These are phyloP conservation scores for Schizosaccharomyces octosporus DNA, from an alignment of 805 yeast species.

Conservation along the genomic window DNA sequence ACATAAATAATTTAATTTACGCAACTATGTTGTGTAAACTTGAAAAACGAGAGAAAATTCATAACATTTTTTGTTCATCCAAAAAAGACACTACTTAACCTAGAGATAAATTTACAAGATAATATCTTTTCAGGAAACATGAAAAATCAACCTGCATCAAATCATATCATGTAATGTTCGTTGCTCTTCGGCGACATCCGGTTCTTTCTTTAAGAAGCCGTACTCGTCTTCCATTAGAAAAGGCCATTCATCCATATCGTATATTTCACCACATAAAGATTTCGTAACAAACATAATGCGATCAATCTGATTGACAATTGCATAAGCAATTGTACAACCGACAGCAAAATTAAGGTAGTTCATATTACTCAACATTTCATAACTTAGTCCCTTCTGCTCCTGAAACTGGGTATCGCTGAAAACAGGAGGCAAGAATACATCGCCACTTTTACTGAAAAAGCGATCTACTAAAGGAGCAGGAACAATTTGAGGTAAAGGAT, in stretches of 20 bases:
- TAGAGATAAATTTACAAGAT: too few relatives aligned
- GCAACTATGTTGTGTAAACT: too few relatives aligned
- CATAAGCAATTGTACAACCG: constrained; percentile 2
- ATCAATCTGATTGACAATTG: constrained; percentile 1
- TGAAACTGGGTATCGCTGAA: not conserved
- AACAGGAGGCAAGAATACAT: not conserved
- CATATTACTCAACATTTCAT: not conserved
- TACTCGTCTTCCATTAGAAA: not conserved
- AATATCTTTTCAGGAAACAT: too few relatives aligned
- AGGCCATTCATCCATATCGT: not conserved
- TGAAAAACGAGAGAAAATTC: too few relatives aligned
- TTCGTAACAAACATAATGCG: constrained; percentile 1
- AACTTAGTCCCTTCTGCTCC: not conserved
- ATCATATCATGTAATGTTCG: too few relatives aligned
- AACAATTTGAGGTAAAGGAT: constrained; percentile 14
- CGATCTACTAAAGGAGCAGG: constrained; percentile 9
- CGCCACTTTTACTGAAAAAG: not conserved
- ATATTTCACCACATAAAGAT: constrained; percentile 1
- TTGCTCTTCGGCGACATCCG: not conserved
- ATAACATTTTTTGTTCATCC: too few relatives aligned
- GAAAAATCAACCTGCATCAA: too few relatives aligned
- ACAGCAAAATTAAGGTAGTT: not conserved
- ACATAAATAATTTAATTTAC: too few relatives aligned
- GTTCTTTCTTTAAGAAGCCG: not conserved
- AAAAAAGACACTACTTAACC: too few relatives aligned